Percentiles rank a stretch among this genome's conserved stretches.
Evolutionary conservation across 495 filamentous ascomycete species (phyloP).

Genomic region (Lentithecium fluviatile): DNA sequence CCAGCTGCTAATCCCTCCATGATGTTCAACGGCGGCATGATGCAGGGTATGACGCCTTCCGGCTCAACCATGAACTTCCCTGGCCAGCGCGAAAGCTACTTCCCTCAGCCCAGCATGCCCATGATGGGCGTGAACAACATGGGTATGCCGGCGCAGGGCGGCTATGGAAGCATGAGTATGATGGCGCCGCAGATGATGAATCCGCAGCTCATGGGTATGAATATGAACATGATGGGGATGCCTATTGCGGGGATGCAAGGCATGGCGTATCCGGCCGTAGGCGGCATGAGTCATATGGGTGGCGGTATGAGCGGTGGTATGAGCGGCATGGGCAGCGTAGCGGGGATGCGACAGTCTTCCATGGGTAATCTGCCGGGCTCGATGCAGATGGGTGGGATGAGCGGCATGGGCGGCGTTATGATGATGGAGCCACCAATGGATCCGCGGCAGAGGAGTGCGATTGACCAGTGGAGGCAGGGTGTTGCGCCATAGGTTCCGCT

Average conservation of each 20-base stretch:
- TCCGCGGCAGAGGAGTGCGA: slow-evolving; percentile 68
- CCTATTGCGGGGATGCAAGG: slow-evolving; percentile 20
- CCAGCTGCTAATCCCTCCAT: slow-evolving; percentile 16
- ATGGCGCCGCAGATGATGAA: slow-evolving; percentile 34
- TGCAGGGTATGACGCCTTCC: slow-evolving; percentile 14
- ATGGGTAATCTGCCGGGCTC: slow-evolving; percentile 24
- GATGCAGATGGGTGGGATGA: slow-evolving; percentile 35
- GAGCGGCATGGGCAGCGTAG: slow-evolving; percentile 38
- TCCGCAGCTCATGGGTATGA: slow-evolving; percentile 38
- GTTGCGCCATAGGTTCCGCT: slow-evolving; percentile 52
- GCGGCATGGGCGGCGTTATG: slow-evolving; percentile 23
- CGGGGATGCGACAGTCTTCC: slow-evolving; percentile 32
- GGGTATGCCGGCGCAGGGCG: slow-evolving; percentile 13
- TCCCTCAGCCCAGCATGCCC: slow-evolving; percentile 22
- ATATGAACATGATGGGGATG: slow-evolving; percentile 35
- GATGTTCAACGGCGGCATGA: slow-evolving; percentile 28
- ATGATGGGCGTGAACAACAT: slow-evolving; percentile 24
- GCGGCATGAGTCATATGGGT: too few relatives aligned
- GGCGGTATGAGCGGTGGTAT: slow-evolving; percentile 19
- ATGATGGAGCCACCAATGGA: slow-evolving; percentile 47
- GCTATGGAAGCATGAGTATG: slow-evolving; percentile 14
- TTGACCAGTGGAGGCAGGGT: slow-evolving; percentile 89
- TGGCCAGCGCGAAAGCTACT: slow-evolving; percentile 24
- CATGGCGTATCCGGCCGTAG: slow-evolving; percentile 21
- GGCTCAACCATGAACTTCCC: slow-evolving; percentile 22